Conservation (phyloP, 176 grass and related monocot genomes). For the Guadua angustifolia region DNA sequence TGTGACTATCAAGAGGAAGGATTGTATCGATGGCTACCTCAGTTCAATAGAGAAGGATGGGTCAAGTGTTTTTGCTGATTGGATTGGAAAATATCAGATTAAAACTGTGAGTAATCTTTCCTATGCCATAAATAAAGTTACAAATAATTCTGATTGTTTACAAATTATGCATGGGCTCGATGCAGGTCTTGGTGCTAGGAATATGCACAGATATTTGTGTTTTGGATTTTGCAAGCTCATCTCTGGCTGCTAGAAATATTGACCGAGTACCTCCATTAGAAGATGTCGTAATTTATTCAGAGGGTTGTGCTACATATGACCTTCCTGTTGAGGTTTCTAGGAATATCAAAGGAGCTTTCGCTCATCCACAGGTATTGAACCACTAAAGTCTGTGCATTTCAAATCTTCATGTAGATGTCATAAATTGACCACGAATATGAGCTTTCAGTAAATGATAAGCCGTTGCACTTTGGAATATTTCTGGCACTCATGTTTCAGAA, state of each 20-base stretch:
- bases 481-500: not conserved
- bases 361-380: constrained; percentile 81
- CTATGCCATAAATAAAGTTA: not conserved
- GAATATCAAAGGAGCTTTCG: constrained; percentile 67
- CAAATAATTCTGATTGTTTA: not conserved
- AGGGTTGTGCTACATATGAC: constrained; percentile 89
- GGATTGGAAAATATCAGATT: constrained; percentile 69
- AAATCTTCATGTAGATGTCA: not conserved
- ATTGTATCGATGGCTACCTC: constrained; percentile 84
- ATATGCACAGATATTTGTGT: constrained; percentile 91
- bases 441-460: not conserved
- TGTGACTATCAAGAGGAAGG: constrained; percentile 76
- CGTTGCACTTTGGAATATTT: not conserved
- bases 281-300: constrained; percentile 82
- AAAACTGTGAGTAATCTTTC: constrained; percentile 58
- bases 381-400: not conserved
- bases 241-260: constrained; percentile 81
- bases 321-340: constrained; percentile 66
- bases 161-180: constrained; percentile 24
- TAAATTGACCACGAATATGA: not conserved
- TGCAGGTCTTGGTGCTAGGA: constrained; percentile 79
- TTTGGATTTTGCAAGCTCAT: constrained; percentile 79
- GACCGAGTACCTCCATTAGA: constrained; percentile 66
- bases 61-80: constrained; percentile 74
- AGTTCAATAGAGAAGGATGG: constrained; percentile 76